Evolutionary conservation across 106 monocot genomes (phyloP), one percentile per base, ranked within the genome.

Genomic region (Iris macrosiphon): DNA sequence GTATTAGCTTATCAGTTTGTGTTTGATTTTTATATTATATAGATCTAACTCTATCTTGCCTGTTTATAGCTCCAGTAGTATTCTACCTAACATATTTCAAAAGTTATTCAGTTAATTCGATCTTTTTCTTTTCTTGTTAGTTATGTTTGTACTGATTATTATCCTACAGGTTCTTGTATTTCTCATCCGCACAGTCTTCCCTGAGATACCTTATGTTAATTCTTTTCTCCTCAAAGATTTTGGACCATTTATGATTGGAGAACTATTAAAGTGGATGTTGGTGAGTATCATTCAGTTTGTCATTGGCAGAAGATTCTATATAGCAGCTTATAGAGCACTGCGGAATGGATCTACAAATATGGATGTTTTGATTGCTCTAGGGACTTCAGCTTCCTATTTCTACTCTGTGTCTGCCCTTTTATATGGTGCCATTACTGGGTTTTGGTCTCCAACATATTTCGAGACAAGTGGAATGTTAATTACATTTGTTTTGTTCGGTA

Each of bases 381-480:
- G 98, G 24, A 99, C 98, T 45, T 79, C 91, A 38, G 87, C 91
- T 33, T 83, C 98, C 38, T 99, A 99, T 68, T 62, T 91, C 40
- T 91, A 91, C 64, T 99, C 98, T 21, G 80, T 87, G 56, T 78
- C 61, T 75, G 82, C 98, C 4, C 78, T 99, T 45, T 27, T 91
- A 11, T 87, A 99, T 65, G 78, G 80, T 64, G 87, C 78, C 40
- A 48, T 63, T 48, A 79, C 78, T 65, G 91, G 81, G 34, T 91
- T 83, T 45, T 63, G 50, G 52, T 69, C 87, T 30, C 98, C 98
- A 12, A 70, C 80, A 62, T 91, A 91, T 71, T 99, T 99, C 79
- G 98, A 91, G 68, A 99, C 91, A 21, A 91, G 87, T 74, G 77
- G 91, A 24, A 99, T 99, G 98, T 72, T 99, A 49, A 91, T 99